These are phyloP conservation scores for Myxozyma nipponensis DNA, from an alignment of 805 yeast species.

Conservation along the genomic window DNA sequence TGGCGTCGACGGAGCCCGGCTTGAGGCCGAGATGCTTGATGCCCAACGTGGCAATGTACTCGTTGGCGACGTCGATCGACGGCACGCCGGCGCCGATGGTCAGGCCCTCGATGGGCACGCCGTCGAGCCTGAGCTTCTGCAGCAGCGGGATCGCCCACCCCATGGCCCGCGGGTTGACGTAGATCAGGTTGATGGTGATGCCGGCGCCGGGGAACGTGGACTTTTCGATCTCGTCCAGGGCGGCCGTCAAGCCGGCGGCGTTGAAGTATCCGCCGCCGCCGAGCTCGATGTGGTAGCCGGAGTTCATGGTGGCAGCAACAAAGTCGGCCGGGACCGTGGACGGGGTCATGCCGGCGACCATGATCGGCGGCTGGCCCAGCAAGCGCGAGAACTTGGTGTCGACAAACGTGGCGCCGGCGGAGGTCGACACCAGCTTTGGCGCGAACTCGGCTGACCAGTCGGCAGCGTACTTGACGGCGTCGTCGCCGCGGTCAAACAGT, in stretches of 20 bases:
- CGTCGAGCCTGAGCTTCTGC: slow-evolving; percentile 79
- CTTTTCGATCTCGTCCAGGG: slow-evolving; percentile 68
- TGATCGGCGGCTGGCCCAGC: slow-evolving; percentile 89
- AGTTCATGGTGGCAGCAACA: slow-evolving; percentile 87
- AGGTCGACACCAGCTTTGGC: slow-evolving; percentile 78
- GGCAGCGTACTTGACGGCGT: slow-evolving; percentile 71
- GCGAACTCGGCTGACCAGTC: slow-evolving; percentile 88
- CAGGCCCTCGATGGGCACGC: slow-evolving; percentile 93
- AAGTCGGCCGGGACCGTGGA: slow-evolving; percentile 92
- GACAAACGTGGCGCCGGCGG: slow-evolving; percentile 63
- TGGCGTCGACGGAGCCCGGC: slow-evolving; percentile 96
- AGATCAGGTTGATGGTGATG: slow-evolving; percentile 85
- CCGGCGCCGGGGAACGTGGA: slow-evolving; percentile 81
- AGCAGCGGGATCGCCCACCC: slow-evolving; percentile 99
- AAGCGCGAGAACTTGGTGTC: slow-evolving; percentile 92
- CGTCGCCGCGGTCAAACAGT: slow-evolving; percentile 65
- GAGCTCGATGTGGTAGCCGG: slow-evolving; percentile 95
- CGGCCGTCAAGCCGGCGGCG: slow-evolving; percentile 64
- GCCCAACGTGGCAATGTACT: slow-evolving; percentile 88
- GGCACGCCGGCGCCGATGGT: slow-evolving; percentile 99
- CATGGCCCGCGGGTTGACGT: slow-evolving; percentile 94
- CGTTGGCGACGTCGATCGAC: slow-evolving; percentile 93
- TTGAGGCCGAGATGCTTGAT: slow-evolving; percentile 91
- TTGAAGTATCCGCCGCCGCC: slow-evolving; percentile 99
- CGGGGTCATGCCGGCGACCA: slow-evolving; percentile 99